Evolutionary conservation across 2,329 filamentous ascomycete species (phyloP), one percentile per base, ranked within the genome.

Genomic region (Cercospora nicotianae): DNA sequence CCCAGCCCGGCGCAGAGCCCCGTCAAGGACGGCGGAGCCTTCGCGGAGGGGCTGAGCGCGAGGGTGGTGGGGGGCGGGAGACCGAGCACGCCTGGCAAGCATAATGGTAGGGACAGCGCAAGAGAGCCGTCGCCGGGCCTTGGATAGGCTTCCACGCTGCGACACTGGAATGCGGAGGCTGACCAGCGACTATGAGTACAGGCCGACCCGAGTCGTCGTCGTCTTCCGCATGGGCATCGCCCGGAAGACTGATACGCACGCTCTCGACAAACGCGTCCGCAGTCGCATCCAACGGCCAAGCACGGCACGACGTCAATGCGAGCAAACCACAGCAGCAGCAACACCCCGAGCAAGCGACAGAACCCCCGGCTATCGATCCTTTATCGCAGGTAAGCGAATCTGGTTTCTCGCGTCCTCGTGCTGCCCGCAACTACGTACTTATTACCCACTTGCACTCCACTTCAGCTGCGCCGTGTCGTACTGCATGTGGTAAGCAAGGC

Each of bases 321-420:
- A 64, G 73, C 58, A 66, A 63, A 53, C 48, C 57, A 59, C 39
- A 67, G 58, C 61, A 65, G 60, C 58, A 76, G 26, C 75, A 63
- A 48, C 61, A 63, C 7, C 12, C 16, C 18, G 60, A 45, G 30
- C 53, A 58, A 63, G 60, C 28, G 16, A 30, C 72, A 74, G 30
- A 82, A 83, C 63, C 75, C 20, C 82, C 84, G 63, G 83, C 83
- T 28, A 89, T 90, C 69, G 89, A 91, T 78, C 89, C 89, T 66
- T 81, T 91, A 71, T 90, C 89, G 62, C 87, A 90, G 79, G 88
- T 91, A 84, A 72, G 84, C 79, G 69, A 53, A 18, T 30, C 55
- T 42, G 30, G 65, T 68, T 36, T 30, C n/a, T 23, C 28, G 33
- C 26, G 30, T 28, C 45, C 61, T 57, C 53, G 53, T 62, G 59